These are phyloP conservation scores for Pyrus hybrid DNA, from an alignment of 331 rosid genomes.

Conservation along the genomic window DNA sequence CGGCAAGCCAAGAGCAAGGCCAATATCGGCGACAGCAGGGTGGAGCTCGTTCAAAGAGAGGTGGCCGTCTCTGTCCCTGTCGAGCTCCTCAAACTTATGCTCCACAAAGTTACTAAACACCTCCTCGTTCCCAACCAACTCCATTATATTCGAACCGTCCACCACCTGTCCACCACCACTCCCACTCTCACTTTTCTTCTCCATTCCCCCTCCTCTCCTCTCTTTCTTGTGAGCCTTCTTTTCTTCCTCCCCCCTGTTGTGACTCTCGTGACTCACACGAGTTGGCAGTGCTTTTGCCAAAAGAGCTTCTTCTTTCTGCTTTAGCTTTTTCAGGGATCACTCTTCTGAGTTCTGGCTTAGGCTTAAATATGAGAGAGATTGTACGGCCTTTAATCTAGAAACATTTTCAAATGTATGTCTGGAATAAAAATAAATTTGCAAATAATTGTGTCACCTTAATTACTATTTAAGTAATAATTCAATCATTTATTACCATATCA, in stretches of 20 bases:
- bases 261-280: slow-evolving; percentile 22
- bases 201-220: slow-evolving; percentile 22
- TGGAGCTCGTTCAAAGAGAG: slow-evolving; percentile 82
- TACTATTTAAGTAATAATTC: too few species aligned
- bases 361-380: not conserved
- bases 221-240: slow-evolving; percentile 32
- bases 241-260: not conserved
- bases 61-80: slow-evolving; percentile 70
- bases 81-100: slow-evolving; percentile 82
- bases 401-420: too few species aligned
- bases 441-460: rapidly evolving
- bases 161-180: slow-evolving; percentile 53
- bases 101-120: slow-evolving; percentile 68
- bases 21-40: slow-evolving; percentile 98
- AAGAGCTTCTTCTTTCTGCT: not conserved
- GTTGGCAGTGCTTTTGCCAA: not conserved
- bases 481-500: too few species aligned
- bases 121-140: slow-evolving; percentile 82
- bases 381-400: not conserved
- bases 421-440: too few species aligned
- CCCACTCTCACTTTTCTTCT: slow-evolving; percentile 32
- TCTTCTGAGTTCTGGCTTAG: not conserved
- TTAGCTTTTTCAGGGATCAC: not conserved
- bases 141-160: slow-evolving; percentile 92
- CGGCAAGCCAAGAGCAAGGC: slow-evolving; percentile 92